These are phyloP conservation scores for Ambrosia artemisiifolia DNA, from an alignment of 129 eudicot species.

Conservation along the genomic window DNA sequence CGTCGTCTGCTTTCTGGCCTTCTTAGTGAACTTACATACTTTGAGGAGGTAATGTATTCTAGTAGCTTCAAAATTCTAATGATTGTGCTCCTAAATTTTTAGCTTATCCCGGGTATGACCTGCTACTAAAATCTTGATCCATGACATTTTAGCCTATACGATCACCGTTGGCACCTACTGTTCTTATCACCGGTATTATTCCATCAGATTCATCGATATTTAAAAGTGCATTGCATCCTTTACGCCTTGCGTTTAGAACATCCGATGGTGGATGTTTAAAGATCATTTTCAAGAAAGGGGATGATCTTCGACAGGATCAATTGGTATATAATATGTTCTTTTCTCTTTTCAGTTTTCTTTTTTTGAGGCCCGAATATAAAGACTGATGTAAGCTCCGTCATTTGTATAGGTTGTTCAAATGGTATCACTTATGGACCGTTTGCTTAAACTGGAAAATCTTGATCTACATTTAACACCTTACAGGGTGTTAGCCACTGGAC, in stretches of 20 bases:
- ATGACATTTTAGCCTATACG: conserved; percentile 71
- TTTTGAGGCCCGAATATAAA: background rate
- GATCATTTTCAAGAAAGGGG: conserved; percentile 95
- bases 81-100: background rate
- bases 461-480: conserved; percentile 95
- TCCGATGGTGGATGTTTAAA: conserved; percentile 77
- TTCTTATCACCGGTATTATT: conserved; percentile 89
- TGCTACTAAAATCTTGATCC: conserved; percentile 10
- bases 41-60: conserved; percentile 76
- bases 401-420: conserved; percentile 79
- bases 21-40: conserved; percentile 94
- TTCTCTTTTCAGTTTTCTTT: background rate
- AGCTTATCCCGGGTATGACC: background rate
- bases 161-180: conserved; percentile 82
- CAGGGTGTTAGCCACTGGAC: conserved; percentile 93
- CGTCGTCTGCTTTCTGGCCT: conserved; percentile 91
- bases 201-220: conserved; percentile 90
- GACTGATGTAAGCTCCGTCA: background rate
- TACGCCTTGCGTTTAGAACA: conserved; percentile 82
- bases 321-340: conserved; percentile 44
- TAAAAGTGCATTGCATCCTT: conserved; percentile 89
- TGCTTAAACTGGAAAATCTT: conserved; percentile 92
- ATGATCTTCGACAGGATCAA: conserved; percentile 98
- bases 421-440: conserved; percentile 96
- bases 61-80: background rate